Conservation (phyloP, 2,329 filamentous ascomycete species). For the Scedosporium apiospermum region DNA sequence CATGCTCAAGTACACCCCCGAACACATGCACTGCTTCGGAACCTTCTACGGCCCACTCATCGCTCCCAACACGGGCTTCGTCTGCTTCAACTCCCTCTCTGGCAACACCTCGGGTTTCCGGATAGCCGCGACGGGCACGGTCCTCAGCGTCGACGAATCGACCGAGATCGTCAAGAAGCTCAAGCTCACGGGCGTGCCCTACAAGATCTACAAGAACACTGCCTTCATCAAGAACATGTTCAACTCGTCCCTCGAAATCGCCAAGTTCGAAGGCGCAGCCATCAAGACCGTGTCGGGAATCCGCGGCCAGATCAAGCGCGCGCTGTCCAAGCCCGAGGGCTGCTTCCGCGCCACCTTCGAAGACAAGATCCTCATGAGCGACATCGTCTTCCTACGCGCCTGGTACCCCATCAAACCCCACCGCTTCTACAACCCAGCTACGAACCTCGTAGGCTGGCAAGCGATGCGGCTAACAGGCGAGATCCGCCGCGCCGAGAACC, state of each 20-base stretch:
- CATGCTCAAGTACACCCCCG: constrained; percentile 98
- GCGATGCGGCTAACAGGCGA: constrained; percentile 91
- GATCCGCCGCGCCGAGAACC: constrained; percentile 66
- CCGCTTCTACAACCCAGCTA: constrained; percentile 94
- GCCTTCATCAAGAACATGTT: constrained; percentile 99
- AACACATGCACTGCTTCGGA: constrained; percentile 98
- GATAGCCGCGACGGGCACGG: constrained; percentile 87
- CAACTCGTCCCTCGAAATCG: constrained; percentile 81
- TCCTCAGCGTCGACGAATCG: constrained; percentile 87
- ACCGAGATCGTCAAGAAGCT: constrained; percentile 99
- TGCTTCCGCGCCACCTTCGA: constrained; percentile 97
- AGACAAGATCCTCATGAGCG: constrained; percentile 94
- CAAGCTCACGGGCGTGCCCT: constrained; percentile 85
- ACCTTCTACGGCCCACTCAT: constrained; percentile 94
- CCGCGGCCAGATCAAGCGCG: constrained; percentile 93
- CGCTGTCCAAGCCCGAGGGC: constrained; percentile 85
- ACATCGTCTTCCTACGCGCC: constrained; percentile 90
- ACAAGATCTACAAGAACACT: constrained; percentile 99
- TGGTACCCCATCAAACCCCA: constrained; percentile 96
- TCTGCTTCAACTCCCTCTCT: constrained; percentile 82
- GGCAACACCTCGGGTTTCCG: constrained; percentile 82
- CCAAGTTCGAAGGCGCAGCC: constrained; percentile 93
- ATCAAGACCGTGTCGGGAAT: constrained; percentile 96
- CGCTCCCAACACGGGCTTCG: constrained; percentile 92
- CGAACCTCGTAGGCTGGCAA: constrained; percentile 86